Evolutionary conservation across 1,284 basidiomycete genomes (phyloP).

Genomic region (Melampsora allii-populina): DNA sequence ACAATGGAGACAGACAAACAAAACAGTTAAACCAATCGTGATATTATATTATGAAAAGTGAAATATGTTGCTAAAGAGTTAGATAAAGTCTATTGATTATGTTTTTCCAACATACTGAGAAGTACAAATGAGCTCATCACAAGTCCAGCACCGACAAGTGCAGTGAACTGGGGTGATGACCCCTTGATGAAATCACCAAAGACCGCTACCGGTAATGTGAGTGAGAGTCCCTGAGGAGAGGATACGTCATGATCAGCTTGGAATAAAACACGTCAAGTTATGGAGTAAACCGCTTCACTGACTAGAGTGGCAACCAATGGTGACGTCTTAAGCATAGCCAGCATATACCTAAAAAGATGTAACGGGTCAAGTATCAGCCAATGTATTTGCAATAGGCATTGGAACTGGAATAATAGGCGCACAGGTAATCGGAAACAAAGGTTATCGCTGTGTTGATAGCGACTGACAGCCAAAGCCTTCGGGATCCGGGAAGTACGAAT

Average conservation of each 20-base stretch:
- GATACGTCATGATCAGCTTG: conserved; percentile 57
- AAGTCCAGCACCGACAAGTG: conserved; percentile 22
- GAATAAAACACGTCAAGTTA: not conserved
- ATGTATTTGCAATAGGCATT: not conserved
- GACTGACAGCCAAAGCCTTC: conserved; percentile 64
- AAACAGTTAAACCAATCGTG: too few relatives aligned
- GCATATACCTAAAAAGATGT: conserved; percentile 46
- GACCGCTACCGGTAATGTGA: conserved; percentile 91
- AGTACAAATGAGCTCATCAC: conserved; percentile 40
- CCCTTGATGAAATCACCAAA: conserved; percentile 72
- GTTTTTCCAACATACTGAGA: conserved; percentile 24
- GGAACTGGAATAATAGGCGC: not conserved
- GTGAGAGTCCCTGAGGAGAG: conserved; percentile 88
- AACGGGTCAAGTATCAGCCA: not conserved
- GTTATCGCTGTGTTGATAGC: conserved; percentile 60
- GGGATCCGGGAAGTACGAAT: conserved; percentile 68
- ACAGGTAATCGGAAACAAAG: conserved; percentile 42
- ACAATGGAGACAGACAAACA: too few relatives aligned
- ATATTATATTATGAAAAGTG: too few relatives aligned
- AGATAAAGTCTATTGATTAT: not conserved
- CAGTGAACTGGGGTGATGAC: conserved; percentile 43
- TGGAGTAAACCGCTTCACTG: not conserved
- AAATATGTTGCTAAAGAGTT: too few relatives aligned
- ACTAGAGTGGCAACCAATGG: conserved; percentile 52
- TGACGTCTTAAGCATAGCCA: conserved; percentile 94